Percentiles rank a stretch among this genome's conserved stretches.
phyloP scores from a whole-genome alignment of 2,329 filamentous ascomycete genomes.

The Oidium heveae region DNA sequence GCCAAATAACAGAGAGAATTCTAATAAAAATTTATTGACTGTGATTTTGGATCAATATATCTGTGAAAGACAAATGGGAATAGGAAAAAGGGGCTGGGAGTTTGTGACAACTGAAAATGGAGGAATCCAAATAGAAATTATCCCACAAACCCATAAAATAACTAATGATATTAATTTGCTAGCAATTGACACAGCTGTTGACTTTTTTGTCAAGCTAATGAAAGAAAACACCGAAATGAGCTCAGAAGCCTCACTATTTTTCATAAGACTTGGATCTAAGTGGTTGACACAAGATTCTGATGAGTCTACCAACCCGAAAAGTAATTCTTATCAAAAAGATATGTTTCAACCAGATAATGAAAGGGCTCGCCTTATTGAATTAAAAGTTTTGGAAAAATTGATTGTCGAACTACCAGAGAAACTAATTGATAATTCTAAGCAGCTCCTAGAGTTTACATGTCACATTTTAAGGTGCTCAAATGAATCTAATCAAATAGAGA shows the following conservation, averaged over 20 bases:
- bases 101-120: constrained; percentile 22
- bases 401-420: constrained; percentile 36
- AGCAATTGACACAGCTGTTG: constrained; percentile 18
- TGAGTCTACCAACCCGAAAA: constrained; percentile 3
- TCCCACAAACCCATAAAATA: constrained; percentile 1
- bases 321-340: too few species aligned
- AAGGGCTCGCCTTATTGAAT: constrained; percentile 21
- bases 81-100: constrained; percentile 21
- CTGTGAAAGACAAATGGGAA: constrained; percentile 22
- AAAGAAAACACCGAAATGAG: constrained; percentile 14
- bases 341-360: too few species aligned
- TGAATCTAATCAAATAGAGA: constrained; percentile 17
- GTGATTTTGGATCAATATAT: constrained; percentile 27
- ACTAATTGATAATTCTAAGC: constrained; percentile 35
- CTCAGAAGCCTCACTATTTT: constrained; percentile 29
- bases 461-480: constrained; percentile 24
- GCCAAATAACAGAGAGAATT: constrained; percentile 12
- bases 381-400: constrained; percentile 38
- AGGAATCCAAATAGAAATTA: constrained; percentile 24
- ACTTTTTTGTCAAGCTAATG: constrained; percentile 24
- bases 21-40: constrained; percentile 14
- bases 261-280: constrained; percentile 29
- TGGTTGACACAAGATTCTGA: constrained; percentile 23
- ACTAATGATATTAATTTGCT: constrained; percentile 3
- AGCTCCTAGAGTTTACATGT: constrained; percentile 36